Evolutionary conservation across 352 stramenopile genomes (phyloP), one percentile per base, ranked within the genome.

Genomic region (Pythium rishiriense): DNA sequence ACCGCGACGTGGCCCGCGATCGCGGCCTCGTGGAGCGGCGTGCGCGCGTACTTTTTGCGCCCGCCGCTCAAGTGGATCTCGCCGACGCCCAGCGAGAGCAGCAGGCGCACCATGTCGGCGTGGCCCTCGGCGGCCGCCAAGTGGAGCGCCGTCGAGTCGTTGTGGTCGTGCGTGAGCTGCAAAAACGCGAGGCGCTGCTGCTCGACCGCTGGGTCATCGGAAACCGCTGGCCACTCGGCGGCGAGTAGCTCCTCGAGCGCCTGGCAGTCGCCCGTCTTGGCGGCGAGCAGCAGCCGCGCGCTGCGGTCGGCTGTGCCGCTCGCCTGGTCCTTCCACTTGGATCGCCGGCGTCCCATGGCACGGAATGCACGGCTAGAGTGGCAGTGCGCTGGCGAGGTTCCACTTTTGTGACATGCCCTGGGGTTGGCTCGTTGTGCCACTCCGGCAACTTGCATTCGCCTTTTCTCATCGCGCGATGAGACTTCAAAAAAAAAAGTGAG

Each of bases 21-120:
- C 7, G 85, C 80, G 5, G 85, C 82, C 61, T 93, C 85, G 49
- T 93, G 85, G 56, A 93, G 57, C 9, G 85, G 85, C 31, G 85
- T 91, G 9, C 76, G 74, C 42, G 84, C 80, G 56, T 90, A 91
- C 46, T 76, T 70, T 60, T 81, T 88, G 43, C 84, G 76, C 14
- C 78, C 81, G 14, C 83, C 83, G 28, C 70, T 76, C 31, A 87
- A 58, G 59, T 88, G 82, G 43, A 85, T 68, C 69, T 89, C 80
- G 21, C 82, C 82, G 33, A 80, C 79, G 35, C 80, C 78, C 0
- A 85, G 45, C 31, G 61, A 28, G 55, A 91, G 60, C 37, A 91
- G 59, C 46, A 73, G 53, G 15, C 46, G 43, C n/a, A 88, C 70
- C 69, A 88, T 79, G 19, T 72, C 69, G 15, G 21, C 52, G 25